phyloP scores from a whole-genome alignment of 495 filamentous ascomycete species.

The Hypoxylon lienhwacheense region DNA sequence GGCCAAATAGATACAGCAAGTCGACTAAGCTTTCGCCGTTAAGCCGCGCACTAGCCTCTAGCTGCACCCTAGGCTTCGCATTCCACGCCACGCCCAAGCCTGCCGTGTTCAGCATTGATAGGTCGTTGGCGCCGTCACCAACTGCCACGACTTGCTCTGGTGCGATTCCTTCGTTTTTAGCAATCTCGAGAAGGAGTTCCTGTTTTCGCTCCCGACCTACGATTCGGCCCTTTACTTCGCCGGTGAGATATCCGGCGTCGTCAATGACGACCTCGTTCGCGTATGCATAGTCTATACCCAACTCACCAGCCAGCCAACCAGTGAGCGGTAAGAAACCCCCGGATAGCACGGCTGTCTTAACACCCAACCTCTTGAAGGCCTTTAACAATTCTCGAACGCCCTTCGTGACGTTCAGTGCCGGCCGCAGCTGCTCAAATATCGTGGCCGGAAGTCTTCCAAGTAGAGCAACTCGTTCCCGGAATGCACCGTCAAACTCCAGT shows the following conservation, averaged over 20 bases:
- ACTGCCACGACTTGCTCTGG: constrained; percentile 81
- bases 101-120: constrained; percentile 87
- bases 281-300: constrained; percentile 82
- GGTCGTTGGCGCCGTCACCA: constrained; percentile 93
- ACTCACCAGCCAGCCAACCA: constrained; percentile 73
- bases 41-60: constrained; percentile 76
- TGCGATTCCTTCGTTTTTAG: constrained; percentile 67
- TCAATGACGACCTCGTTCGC: constrained; percentile 81
- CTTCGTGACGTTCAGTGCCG: constrained; percentile 73
- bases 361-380: constrained; percentile 72
- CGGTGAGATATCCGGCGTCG: constrained; percentile 69
- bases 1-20: constrained; percentile 81
- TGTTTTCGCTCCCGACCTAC: constrained; percentile 82
- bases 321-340: constrained; percentile 91
- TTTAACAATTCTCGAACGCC: constrained; percentile 74
- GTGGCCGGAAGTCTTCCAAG: constrained; percentile 76
- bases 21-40: constrained; percentile 80
- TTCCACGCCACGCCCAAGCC: constrained; percentile 92
- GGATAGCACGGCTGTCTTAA: constrained; percentile 84
- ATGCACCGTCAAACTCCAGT: constrained; percentile 83
- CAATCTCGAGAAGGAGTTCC: constrained; percentile 73
- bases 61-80: constrained; percentile 89
- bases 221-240: constrained; percentile 74
- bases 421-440: constrained; percentile 79
- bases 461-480: constrained; percentile 75